These are phyloP conservation scores for Pythium brassicae DNA, from an alignment of 352 stramenopile species.

Conservation along the genomic window DNA sequence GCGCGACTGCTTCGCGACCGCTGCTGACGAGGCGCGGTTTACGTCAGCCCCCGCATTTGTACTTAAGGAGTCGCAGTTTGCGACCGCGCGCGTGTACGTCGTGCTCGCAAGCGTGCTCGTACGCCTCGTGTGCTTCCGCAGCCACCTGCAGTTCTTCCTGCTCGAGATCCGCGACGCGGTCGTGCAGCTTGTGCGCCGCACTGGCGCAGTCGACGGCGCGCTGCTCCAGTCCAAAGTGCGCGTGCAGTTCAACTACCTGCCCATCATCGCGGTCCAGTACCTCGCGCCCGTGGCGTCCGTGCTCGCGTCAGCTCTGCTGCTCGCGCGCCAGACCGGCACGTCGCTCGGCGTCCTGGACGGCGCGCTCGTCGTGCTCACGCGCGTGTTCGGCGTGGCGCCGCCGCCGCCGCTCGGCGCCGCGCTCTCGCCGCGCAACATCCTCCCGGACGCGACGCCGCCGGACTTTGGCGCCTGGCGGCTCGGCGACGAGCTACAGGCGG, in stretches of 20 bases:
- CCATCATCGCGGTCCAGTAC: constrained; percentile 77
- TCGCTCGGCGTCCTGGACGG: constrained; percentile 39
- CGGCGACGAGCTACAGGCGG: constrained; percentile 39
- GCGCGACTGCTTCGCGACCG: constrained; percentile 48
- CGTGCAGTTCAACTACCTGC: constrained; percentile 80
- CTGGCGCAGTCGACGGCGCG: constrained; percentile 47
- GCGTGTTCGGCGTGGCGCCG: constrained; percentile 12
- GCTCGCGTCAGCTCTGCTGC: constrained; percentile 37
- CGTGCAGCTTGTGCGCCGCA: constrained; percentile 43
- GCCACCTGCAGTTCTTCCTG: constrained; percentile 74
- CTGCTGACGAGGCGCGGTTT: constrained; percentile 24
- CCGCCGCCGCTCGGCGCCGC: constrained; percentile 14
- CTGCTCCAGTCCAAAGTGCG: constrained; percentile 66
- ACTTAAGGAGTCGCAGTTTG: constrained; percentile 54
- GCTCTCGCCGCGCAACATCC: constrained; percentile 19
- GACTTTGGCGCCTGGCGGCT: constrained; percentile 57
- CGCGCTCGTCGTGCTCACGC: constrained; percentile 21
- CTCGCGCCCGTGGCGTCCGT: constrained; percentile 48
- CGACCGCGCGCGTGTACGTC: constrained; percentile 43
- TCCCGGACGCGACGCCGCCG: constrained; percentile 30
- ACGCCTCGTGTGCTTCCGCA: constrained; percentile 51
- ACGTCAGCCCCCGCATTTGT: constrained; percentile 6
- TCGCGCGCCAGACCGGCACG: constrained; percentile 50
- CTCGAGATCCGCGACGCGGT: constrained; percentile 69
- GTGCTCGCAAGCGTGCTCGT: constrained; percentile 44